phyloP scores from a whole-genome alignment of 495 filamentous ascomycete genomes.

The Penicillium daleae region DNA sequence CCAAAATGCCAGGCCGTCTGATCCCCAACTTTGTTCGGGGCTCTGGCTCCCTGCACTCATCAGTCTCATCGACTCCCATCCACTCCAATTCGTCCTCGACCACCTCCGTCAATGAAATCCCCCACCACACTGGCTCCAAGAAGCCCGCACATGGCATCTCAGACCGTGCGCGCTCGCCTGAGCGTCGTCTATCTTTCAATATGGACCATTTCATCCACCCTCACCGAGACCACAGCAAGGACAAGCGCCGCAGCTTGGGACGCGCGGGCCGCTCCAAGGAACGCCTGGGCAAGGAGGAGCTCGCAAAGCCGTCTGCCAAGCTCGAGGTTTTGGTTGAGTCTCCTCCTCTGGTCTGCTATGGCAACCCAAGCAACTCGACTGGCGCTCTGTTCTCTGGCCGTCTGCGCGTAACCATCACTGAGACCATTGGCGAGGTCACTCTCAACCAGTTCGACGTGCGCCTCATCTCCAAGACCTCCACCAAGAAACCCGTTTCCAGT shows the following conservation, averaged over 20 bases:
- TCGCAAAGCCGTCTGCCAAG: slow-evolving; percentile 50
- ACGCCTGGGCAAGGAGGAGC: slow-evolving; percentile 32
- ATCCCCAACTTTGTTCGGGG: slow-evolving; percentile 51
- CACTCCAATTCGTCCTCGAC: slow-evolving; percentile 47
- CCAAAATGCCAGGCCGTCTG: slow-evolving; percentile 52
- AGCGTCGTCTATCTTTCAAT: slow-evolving; percentile 48
- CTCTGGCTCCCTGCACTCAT: slow-evolving; percentile 41
- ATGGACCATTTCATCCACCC: slow-evolving; percentile 54
- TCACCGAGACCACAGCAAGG: slow-evolving; percentile 49
- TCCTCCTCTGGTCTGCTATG: slow-evolving; percentile 85
- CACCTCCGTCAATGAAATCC: slow-evolving; percentile 49
- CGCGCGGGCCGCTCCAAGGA: slow-evolving; percentile 49
- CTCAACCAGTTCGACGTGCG: slow-evolving; percentile 71
- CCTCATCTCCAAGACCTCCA: slow-evolving; percentile 66
- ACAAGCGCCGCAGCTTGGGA: slow-evolving; percentile 45
- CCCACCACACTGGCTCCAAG: slow-evolving; percentile 31
- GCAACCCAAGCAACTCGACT: slow-evolving; percentile 70
- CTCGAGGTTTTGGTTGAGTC: slow-evolving; percentile 84
- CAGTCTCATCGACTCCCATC: slow-evolving; percentile 39
- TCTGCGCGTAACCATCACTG: slow-evolving; percentile 69
- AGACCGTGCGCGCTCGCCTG: slow-evolving; percentile 45
- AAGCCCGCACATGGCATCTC: slow-evolving; percentile 31
- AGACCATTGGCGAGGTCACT: slow-evolving; percentile 56
- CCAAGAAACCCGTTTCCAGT: slow-evolving; percentile 75
- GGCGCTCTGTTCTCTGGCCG: slow-evolving; percentile 90